Conservation (phyloP, 75 land plant genomes). For the Sequoia sempervirens region DNA sequence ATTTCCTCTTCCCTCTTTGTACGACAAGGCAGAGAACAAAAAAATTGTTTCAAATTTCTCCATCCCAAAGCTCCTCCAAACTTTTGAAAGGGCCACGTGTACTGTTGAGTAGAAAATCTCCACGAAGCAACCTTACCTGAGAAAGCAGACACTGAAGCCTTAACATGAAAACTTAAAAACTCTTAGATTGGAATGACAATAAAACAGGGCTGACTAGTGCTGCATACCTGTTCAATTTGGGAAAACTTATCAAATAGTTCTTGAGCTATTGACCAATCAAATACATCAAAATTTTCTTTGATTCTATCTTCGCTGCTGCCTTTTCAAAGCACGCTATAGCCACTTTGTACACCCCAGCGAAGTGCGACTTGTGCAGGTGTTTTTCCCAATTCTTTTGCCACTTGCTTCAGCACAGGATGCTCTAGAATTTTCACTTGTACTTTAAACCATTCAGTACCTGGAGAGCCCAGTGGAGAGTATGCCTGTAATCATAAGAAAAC, state of each 20-base stretch:
- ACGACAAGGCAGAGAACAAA: not conserved
- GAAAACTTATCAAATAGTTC: constrained; percentile 50
- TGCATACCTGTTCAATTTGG: constrained; percentile 61
- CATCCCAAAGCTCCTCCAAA: constrained; percentile 64
- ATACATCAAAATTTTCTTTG: constrained; percentile 46
- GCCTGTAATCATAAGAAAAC: constrained; percentile 26
- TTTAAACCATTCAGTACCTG: constrained; percentile 20
- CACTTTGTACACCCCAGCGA: constrained; percentile 70
- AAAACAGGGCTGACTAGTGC: too few species aligned
- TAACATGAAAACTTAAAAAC: not conserved
- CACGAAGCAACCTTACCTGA: constrained; percentile 17
- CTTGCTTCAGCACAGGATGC: constrained; percentile 29
- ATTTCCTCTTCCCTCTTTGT: not conserved
- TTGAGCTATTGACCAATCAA: constrained; percentile 62
- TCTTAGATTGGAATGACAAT: not conserved
- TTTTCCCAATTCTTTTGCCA: constrained; percentile 48
- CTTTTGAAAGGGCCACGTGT: constrained; percentile 28
- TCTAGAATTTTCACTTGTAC: constrained; percentile 22
- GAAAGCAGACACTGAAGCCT: not conserved
- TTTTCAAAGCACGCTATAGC: constrained; percentile 65
- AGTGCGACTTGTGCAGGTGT: constrained; percentile 72
- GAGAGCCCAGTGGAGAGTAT: constrained; percentile 54
- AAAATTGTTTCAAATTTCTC: constrained; percentile 28
- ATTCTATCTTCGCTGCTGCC: constrained; percentile 54
- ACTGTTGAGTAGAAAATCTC: constrained; percentile 2